Percentiles rank a stretch among this genome's conserved stretches.
phyloP scores from a whole-genome alignment of 169 alveolate species.

The Plasmodium coatneyi region DNA sequence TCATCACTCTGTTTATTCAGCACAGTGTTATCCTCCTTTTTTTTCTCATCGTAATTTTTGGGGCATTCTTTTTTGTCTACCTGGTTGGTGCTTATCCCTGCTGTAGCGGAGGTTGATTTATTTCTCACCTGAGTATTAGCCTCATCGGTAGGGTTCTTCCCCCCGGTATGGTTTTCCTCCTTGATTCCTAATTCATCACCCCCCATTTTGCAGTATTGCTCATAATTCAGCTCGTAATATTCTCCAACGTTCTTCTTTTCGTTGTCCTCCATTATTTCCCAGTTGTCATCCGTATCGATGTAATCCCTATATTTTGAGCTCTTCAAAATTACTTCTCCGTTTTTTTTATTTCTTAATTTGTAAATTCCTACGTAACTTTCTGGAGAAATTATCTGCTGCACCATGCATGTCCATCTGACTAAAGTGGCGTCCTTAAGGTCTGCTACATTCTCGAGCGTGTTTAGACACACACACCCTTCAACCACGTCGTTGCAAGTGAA shows the following conservation, averaged over 20 bases:
- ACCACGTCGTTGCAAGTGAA: conserved; percentile 14
- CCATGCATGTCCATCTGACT: conserved; percentile 77
- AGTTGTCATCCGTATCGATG: conserved; percentile 63
- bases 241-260: conserved; percentile 43
- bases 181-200: not conserved
- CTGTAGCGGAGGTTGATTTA: not conserved
- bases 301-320: conserved; percentile 73
- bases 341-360: conserved; percentile 57
- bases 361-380: conserved; percentile 69
- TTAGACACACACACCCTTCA: conserved; percentile 52
- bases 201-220: not conserved
- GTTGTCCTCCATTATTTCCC: conserved; percentile 48
- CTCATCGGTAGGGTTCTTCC: not conserved
- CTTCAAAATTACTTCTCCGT: conserved; percentile 31
- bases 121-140: not conserved
- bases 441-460: not conserved
- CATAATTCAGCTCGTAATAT: conserved; percentile 46
- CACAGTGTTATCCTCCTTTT: not conserved
- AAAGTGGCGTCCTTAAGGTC: conserved; percentile 48
- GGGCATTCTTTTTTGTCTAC: not conserved
- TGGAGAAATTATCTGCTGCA: conserved; percentile 72
- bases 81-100: not conserved
- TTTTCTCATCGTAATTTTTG: not conserved
- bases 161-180: not conserved
- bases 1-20: not conserved